Conservation (phyloP, 2,329 filamentous ascomycete genomes). For the Colletotrichum orbiculare region DNA sequence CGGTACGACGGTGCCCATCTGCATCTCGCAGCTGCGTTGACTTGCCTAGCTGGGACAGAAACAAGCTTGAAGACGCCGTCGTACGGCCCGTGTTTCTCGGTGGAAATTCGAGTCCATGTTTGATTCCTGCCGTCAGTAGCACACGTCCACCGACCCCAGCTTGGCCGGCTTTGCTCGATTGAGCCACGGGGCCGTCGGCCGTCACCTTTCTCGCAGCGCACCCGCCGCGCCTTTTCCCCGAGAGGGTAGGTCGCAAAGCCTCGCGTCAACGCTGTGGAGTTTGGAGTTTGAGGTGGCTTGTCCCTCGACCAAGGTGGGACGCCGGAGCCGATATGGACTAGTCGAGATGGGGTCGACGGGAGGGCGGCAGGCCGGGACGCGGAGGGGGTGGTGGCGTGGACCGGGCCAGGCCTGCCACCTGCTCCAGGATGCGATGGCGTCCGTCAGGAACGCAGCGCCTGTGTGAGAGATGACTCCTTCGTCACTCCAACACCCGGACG, state of each 20-base stretch:
- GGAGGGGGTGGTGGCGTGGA: slow-evolving; percentile 19
- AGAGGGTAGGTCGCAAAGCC: slow-evolving; percentile 13
- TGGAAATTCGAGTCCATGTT: slow-evolving; percentile 8
- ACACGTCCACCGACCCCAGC: slow-evolving; percentile 9
- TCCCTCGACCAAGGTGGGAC: background rate
- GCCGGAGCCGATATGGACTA: slow-evolving; percentile 23
- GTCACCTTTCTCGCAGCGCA: slow-evolving; percentile 22
- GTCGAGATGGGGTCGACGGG: slow-evolving; percentile 18
- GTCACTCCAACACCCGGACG: background rate
- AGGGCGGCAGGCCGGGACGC: slow-evolving; percentile 17
- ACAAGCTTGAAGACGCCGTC: slow-evolving; percentile 28
- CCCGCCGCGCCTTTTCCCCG: slow-evolving; percentile 22
- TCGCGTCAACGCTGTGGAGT: background rate
- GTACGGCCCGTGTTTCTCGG: slow-evolving; percentile 31
- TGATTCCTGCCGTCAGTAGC: slow-evolving; percentile 12
- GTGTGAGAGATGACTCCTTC: background rate
- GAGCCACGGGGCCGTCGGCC: slow-evolving; percentile 8
- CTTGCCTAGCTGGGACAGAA: slow-evolving; percentile 31
- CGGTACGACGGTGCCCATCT: slow-evolving; percentile 32
- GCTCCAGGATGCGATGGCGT: background rate
- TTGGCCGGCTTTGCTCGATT: slow-evolving; percentile 8
- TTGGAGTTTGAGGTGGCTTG: slow-evolving; percentile 6
- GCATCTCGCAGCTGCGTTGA: slow-evolving; percentile 32
- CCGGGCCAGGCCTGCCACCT: slow-evolving; percentile 10
- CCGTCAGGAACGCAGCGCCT: background rate